These are phyloP conservation scores for Oxytropis ochrocephala DNA, from an alignment of 306 rosid species.

Conservation along the genomic window DNA sequence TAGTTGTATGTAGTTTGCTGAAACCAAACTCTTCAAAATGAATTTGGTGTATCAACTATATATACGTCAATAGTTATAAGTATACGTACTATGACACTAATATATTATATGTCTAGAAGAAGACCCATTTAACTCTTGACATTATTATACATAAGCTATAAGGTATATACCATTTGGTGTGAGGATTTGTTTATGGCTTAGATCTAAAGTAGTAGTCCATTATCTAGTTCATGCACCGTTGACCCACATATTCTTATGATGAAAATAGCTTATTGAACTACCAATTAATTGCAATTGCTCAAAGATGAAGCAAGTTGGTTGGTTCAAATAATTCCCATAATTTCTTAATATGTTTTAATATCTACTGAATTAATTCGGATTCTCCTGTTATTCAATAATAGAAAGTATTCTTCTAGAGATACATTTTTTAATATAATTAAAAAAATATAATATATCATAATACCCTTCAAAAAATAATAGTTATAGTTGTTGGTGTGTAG, in stretches of 20 bases:
- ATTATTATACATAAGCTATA: not conserved
- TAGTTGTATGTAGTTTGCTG: not conserved
- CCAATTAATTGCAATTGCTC: constrained; percentile 13
- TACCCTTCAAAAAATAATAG: not conserved
- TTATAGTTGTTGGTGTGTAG: not conserved
- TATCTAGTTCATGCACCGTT: constrained; percentile 27
- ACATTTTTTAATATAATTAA: not conserved
- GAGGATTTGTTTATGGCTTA: constrained; percentile 16
- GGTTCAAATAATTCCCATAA: not conserved
- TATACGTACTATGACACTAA: not conserved
- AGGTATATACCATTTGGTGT: constrained; percentile 11
- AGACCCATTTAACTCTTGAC: not conserved
- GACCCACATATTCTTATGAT: constrained; percentile 28
- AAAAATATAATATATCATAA: not conserved
- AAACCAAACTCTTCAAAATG: not conserved
- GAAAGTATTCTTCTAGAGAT: not conserved
- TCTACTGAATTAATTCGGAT: not conserved
- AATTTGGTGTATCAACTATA: not conserved
- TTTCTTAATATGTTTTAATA: not conserved
- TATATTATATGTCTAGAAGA: not conserved
- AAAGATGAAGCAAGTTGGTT: constrained; percentile 22
- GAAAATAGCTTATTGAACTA: not conserved
- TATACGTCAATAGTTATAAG: not conserved
- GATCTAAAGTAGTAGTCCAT: constrained; percentile 23
- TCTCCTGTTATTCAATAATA: not conserved